A percentile compares a stretch with the other conserved stretches of the same genome.
phyloP scores from a whole-genome alignment of 164 flowering plant species.

The Malania oleifera region DNA sequence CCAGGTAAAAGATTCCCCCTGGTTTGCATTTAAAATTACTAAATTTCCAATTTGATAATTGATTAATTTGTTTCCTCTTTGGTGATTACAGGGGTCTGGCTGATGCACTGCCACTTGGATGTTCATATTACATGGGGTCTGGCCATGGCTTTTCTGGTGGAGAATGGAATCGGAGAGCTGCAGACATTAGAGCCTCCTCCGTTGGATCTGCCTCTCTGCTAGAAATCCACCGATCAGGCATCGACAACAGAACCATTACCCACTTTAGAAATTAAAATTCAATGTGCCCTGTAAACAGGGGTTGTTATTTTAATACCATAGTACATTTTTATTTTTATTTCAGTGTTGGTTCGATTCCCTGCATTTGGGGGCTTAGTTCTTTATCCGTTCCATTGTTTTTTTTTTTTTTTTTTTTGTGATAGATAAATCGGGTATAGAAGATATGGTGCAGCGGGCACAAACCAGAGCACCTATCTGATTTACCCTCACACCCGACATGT shows the following conservation, averaged over 20 bases:
- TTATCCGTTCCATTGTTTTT: constrained; percentile 14
- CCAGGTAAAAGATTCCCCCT: constrained; percentile 44
- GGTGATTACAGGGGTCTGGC: constrained; percentile 55
- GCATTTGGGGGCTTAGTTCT: constrained; percentile 26
- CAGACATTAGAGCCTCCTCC: constrained; percentile 61
- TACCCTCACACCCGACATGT: neutral
- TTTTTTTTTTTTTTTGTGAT: constrained; percentile 15
- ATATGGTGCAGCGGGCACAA: constrained; percentile 2
- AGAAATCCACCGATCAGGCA: neutral
- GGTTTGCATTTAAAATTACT: neutral
- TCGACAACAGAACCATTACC: neutral
- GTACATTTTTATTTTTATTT: neutral
- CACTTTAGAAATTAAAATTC: neutral
- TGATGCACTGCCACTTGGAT: constrained; percentile 87
- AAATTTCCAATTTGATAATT: neutral
- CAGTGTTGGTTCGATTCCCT: constrained; percentile 18
- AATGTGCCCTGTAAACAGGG: constrained; percentile 3
- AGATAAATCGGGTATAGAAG: constrained; percentile 12
- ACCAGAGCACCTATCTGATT: neutral
- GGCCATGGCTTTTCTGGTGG: constrained; percentile 74
- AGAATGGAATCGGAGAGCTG: constrained; percentile 52
- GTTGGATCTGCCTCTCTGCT: constrained; percentile 45
- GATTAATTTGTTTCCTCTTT: neutral
- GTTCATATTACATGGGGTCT: constrained; percentile 77
- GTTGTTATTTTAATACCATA: neutral